These are phyloP conservation scores for Tricholoma furcatifolium DNA, from an alignment of 768 basidiomycete species.

Conservation along the genomic window DNA sequence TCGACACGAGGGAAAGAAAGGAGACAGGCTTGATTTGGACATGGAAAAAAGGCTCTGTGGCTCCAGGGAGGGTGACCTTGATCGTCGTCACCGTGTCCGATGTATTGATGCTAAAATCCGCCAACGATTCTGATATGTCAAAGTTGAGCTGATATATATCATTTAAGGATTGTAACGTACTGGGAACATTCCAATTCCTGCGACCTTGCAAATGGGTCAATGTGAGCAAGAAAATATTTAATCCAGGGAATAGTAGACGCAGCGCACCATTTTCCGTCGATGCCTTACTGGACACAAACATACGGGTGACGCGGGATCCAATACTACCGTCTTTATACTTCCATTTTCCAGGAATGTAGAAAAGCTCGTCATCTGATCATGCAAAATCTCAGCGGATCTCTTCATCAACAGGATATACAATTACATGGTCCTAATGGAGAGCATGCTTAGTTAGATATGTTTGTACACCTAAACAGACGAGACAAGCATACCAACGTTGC, in stretches of 20 bases:
- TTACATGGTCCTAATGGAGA: conserved; percentile 24
- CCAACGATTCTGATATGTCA: conserved; percentile 25
- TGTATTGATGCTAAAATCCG: conserved; percentile 24
- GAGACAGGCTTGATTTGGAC: conserved; percentile 25
- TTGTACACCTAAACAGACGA: not conserved
- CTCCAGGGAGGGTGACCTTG: conserved; percentile 20
- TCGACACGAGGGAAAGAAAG: conserved; percentile 21
- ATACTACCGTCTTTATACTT: conserved; percentile 23
- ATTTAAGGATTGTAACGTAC: conserved; percentile 12
- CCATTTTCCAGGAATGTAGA: conserved; percentile 34
- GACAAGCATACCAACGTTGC: conserved; percentile 30
- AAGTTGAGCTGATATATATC: not conserved
- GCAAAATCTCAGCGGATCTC: too few species aligned
- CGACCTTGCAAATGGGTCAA: conserved; percentile 19
- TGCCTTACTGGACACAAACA: conserved; percentile 31
- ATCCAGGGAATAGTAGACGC: not conserved
- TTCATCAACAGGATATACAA: not conserved
- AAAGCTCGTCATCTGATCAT: conserved; percentile 33
- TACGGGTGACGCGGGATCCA: conserved; percentile 31
- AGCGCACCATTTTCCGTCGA: conserved; percentile 28
- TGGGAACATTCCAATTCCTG: conserved; percentile 34
- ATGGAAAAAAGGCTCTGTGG: conserved; percentile 28
- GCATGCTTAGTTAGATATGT: not conserved
- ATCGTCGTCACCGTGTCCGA: conserved; percentile 21
- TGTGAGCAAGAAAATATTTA: too few species aligned